A percentile compares a stretch with the other conserved stretches of the same genome.
phyloP scores from a whole-genome alignment of 2,329 filamentous ascomycete species.

The Parastagonospora avenae region DNA sequence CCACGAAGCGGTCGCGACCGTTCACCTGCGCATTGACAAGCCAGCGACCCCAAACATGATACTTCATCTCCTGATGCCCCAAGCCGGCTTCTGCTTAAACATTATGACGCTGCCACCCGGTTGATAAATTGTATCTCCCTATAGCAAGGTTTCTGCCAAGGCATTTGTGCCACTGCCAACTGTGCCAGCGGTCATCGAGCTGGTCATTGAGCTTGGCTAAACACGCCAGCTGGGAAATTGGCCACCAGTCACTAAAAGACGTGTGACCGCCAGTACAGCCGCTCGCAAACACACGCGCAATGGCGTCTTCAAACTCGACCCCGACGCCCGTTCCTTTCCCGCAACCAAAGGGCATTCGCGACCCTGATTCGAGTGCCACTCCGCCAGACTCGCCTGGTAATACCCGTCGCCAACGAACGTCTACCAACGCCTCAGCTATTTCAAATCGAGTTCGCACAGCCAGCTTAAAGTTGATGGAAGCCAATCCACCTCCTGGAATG shows the following conservation, averaged over 20 bases:
- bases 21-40: conserved; percentile 4
- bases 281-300: conserved; percentile 8
- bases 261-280: not conserved
- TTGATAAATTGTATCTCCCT: conserved; percentile 1
- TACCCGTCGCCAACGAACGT: conserved; percentile 27
- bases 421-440: conserved; percentile 39
- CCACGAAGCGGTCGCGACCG: not conserved
- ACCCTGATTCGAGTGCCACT: conserved; percentile 10
- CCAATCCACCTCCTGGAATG: conserved; percentile 48
- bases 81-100: conserved; percentile 7
- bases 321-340: conserved; percentile 37
- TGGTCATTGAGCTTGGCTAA: conserved; percentile 19
- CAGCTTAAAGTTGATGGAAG: conserved; percentile 46
- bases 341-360: conserved; percentile 22
- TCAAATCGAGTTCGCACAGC: conserved; percentile 42
- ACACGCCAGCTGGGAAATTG: conserved; percentile 3
- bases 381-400: conserved; percentile 22
- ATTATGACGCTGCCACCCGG: conserved; percentile 3
- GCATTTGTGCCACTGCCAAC: conserved; percentile 12
- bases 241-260: conserved; percentile 8
- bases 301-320: conserved; percentile 26
- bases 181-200: conserved; percentile 12
- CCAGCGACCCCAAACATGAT: conserved; percentile 7
- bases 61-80: not conserved
- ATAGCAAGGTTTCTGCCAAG: conserved; percentile 23